Percentiles rank a stretch among this genome's conserved stretches.
Evolutionary conservation across 2,329 filamentous ascomycete genomes (phyloP).

Genomic region (Ceratocystis colombiana): DNA sequence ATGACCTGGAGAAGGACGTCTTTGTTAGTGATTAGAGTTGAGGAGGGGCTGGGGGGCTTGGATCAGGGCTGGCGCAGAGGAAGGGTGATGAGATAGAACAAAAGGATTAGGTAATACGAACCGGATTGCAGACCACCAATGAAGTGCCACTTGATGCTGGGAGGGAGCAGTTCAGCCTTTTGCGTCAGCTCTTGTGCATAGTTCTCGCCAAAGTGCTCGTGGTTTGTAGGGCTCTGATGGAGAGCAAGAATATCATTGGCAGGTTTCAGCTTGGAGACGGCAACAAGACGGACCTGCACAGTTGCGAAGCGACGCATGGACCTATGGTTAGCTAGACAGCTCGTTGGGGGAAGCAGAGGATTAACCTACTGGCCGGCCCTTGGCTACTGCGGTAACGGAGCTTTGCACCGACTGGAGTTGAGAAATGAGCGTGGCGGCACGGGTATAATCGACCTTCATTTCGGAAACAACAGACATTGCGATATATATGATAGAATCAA

Average conservation of each 20-base stretch:
- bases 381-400: slow-evolving; percentile 45
- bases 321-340: background rate
- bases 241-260: slow-evolving; percentile 82
- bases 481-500: background rate
- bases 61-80: slow-evolving; percentile 15
- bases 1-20: slow-evolving; percentile 51
- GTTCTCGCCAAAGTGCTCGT: slow-evolving; percentile 89
- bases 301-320: background rate
- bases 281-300: slow-evolving; percentile 67
- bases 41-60: background rate
- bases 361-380: slow-evolving; percentile 44
- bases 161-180: slow-evolving; percentile 71
- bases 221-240: slow-evolving; percentile 49
- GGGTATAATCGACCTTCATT: slow-evolving; percentile 53
- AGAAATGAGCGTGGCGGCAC: slow-evolving; percentile 52
- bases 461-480: slow-evolving; percentile 29
- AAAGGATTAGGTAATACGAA: slow-evolving; percentile 28
- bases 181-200: slow-evolving; percentile 83
- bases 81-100: background rate
- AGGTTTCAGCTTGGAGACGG: slow-evolving; percentile 93
- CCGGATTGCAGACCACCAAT: slow-evolving; percentile 84
- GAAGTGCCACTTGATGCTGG: slow-evolving; percentile 81
- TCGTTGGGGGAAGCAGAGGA: background rate
- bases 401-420: slow-evolving; percentile 53
- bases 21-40: slow-evolving; percentile 17